Evolutionary conservation across 306 rosid genomes (phyloP).

Genomic region (Vigna radiata): DNA sequence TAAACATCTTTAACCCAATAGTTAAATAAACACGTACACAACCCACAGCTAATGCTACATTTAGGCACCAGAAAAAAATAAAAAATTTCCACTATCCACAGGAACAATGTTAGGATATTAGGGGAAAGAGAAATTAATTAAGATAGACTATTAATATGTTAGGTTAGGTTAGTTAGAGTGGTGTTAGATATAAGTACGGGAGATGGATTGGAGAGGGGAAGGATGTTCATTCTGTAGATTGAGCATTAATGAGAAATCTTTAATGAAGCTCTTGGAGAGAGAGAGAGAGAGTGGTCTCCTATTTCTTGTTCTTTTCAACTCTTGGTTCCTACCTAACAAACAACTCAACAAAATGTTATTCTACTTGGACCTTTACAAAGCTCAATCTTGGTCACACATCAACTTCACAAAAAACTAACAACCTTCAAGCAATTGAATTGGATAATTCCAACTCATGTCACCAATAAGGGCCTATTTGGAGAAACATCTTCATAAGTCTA

Average conservation of each 20-base stretch:
- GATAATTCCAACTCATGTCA: constrained; percentile 29
- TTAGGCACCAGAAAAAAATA: neutral
- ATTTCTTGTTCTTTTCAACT: no score
- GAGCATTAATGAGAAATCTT: no score
- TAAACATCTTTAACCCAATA: neutral
- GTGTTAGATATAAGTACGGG: no score
- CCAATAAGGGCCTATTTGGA: neutral
- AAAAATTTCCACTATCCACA: neutral
- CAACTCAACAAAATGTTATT: neutral
- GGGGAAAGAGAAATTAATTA: no score
- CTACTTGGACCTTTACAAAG: constrained; percentile 33
- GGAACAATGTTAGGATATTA: neutral
- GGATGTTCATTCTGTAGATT: no score
- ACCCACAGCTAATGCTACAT: constrained; percentile 15
- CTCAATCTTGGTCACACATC: constrained; percentile 18
- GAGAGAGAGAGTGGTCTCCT: no score
- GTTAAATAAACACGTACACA: constrained; percentile 15
- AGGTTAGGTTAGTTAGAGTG: no score
- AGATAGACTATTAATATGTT: no score
- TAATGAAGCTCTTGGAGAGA: no score
- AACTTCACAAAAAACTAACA: constrained; percentile 18
- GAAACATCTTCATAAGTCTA: no score
- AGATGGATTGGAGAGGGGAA: no score
- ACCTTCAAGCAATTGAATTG: constrained; percentile 8
- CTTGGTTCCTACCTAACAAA: no score